phyloP scores from a whole-genome alignment of 805 yeast species.

The Yarrowia sp. region DNA sequence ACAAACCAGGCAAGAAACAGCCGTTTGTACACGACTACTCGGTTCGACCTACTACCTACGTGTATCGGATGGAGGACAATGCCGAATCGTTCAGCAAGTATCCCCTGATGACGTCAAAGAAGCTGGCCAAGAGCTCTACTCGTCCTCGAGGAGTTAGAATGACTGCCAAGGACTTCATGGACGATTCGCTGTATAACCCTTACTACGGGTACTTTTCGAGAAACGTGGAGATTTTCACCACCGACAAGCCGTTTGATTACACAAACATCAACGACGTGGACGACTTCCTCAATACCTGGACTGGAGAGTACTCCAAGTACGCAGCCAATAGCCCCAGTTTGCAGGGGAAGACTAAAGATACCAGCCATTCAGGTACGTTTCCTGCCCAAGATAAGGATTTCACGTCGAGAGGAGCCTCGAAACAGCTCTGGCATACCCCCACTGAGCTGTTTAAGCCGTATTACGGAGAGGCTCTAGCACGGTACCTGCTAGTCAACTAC shows the following conservation, averaged over 20 bases:
- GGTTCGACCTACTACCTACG: constrained; percentile 49
- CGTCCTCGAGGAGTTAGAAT: constrained; percentile 71
- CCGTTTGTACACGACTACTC: constrained; percentile 49
- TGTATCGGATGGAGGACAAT: constrained; percentile 49
- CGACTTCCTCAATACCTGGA: constrained; percentile 74
- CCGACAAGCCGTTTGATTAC: constrained; percentile 69
- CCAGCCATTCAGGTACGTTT: constrained; percentile 38
- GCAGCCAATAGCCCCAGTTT: constrained; percentile 51
- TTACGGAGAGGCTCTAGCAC: constrained; percentile 85
- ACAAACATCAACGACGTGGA: constrained; percentile 65
- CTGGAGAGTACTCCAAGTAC: constrained; percentile 61
- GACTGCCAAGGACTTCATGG: constrained; percentile 81
- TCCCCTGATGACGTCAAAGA: constrained; percentile 54
- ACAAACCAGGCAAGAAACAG: neutral
- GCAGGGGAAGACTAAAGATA: constrained; percentile 40
- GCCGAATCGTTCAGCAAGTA: constrained; percentile 53
- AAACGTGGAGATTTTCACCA: constrained; percentile 78
- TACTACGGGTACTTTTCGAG: constrained; percentile 81
- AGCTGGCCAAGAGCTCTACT: constrained; percentile 48
- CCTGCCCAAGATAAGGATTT: constrained; percentile 35
- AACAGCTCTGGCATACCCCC: constrained; percentile 88
- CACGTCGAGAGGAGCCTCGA: constrained; percentile 50
- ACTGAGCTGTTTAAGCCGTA: constrained; percentile 82
- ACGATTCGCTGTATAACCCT: constrained; percentile 83
- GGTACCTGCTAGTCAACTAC: constrained; percentile 75